phyloP scores from a whole-genome alignment of 2,329 filamentous ascomycete species.

The Gyromitra esculenta region DNA sequence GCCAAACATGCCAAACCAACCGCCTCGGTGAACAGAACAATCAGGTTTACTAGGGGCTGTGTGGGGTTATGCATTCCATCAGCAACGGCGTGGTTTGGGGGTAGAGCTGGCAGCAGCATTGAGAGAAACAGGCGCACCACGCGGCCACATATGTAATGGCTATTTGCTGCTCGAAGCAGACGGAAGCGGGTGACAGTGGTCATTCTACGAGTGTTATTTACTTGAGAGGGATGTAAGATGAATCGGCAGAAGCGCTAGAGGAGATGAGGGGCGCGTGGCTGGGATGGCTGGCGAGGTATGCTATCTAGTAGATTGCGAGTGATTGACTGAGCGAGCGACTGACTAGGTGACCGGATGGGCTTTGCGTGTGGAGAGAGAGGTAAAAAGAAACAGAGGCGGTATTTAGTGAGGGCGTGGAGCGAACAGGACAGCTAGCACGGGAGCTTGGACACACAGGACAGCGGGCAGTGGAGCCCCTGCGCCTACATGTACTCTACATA shows the following conservation, averaged over 20 bases:
- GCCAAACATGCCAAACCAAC: slow-evolving; percentile 81
- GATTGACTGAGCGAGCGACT: background rate
- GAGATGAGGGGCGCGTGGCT: background rate
- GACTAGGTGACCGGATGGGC: background rate
- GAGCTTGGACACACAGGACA: slow-evolving; percentile 11
- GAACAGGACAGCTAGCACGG: slow-evolving; percentile 19
- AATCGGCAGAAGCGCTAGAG: background rate
- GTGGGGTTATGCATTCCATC: slow-evolving; percentile 35
- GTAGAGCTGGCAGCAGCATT: slow-evolving; percentile 20
- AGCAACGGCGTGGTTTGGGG: slow-evolving; percentile 44
- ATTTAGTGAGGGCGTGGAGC: slow-evolving; percentile 7
- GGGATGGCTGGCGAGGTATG: background rate
- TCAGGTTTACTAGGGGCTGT: slow-evolving; percentile 85
- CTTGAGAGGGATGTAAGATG: slow-evolving; percentile 8
- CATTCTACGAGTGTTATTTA: slow-evolving; percentile 39
- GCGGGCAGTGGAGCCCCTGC: background rate
- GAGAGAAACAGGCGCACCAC: slow-evolving; percentile 68
- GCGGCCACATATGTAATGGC: slow-evolving; percentile 76
- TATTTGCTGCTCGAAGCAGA: slow-evolving; percentile 63
- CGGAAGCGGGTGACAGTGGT: slow-evolving; percentile 37
- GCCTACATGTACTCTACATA: too few relatives aligned
- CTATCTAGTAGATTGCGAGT: slow-evolving; percentile 9
- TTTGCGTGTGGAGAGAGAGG: background rate
- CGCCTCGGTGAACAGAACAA: slow-evolving; percentile 90
- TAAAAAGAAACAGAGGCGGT: background rate